A percentile compares a stretch with the other conserved stretches of the same genome.
Evolutionary conservation across 2,329 filamentous ascomycete genomes (phyloP).

Genomic region (Alternaria novae-zelandiae): DNA sequence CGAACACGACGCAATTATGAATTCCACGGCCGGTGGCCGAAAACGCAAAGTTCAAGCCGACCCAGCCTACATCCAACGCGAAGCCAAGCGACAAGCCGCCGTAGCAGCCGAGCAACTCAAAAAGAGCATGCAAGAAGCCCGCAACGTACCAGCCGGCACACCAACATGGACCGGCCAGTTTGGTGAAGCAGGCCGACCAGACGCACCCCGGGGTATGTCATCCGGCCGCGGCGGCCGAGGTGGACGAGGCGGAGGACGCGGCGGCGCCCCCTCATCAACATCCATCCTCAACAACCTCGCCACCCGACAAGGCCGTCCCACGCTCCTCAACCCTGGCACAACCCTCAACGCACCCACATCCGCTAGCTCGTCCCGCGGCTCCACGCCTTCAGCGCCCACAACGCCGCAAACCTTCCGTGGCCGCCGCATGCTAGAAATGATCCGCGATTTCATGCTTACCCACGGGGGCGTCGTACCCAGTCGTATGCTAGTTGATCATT

Average conservation of each 20-base stretch:
- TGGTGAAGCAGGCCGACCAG: conserved; percentile 74
- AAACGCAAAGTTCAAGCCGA: conserved; percentile 76
- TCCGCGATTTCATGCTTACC: conserved; percentile 77
- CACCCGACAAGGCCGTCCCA: conserved; percentile 46
- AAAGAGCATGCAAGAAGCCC: conserved; percentile 74
- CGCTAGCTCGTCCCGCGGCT: conserved; percentile 30
- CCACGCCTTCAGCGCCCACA: conserved; percentile 33
- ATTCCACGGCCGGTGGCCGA: conserved; percentile 48
- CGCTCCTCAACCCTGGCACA: conserved; percentile 9
- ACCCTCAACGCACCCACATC: conserved; percentile 7
- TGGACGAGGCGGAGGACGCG: conserved; percentile 34
- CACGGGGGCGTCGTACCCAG: conserved; percentile 82
- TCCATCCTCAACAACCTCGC: conserved; percentile 54
- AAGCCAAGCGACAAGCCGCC: conserved; percentile 80
- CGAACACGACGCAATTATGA: conserved; percentile 88
- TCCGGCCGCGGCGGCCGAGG: conserved; percentile 53
- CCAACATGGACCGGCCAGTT: conserved; percentile 93
- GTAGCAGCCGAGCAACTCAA: conserved; percentile 79
- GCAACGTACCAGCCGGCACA: conserved; percentile 76
- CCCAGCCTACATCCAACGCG: conserved; percentile 76
- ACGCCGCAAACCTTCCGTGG: conserved; percentile 38
- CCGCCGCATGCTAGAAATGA: conserved; percentile 59
- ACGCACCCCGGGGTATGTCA: conserved; percentile 39
- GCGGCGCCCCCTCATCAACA: conserved; percentile 51
- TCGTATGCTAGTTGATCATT: conserved; percentile 88